Conservation (phyloP, 345 rosid genomes). For the Acer saccharum region DNA sequence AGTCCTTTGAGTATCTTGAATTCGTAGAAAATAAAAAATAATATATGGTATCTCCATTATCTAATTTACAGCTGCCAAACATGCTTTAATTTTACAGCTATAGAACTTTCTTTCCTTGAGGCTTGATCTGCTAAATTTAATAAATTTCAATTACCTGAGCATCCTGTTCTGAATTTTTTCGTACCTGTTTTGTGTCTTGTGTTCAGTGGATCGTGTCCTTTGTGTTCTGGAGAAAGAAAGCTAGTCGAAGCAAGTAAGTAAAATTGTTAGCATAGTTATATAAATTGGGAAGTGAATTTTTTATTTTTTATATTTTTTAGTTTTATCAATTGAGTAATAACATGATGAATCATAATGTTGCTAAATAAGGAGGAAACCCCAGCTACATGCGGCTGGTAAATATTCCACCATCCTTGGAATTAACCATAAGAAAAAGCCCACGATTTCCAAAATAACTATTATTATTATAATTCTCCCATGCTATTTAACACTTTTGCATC, state of each 20-base stretch:
- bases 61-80: background rate
- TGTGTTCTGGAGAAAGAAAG: slow-evolving; percentile 83
- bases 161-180: slow-evolving; percentile 7
- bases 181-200: slow-evolving; percentile 13
- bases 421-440: background rate
- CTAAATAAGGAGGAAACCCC: background rate
- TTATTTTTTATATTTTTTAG: background rate
- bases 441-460: background rate
- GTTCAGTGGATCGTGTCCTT: slow-evolving; percentile 80
- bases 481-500: background rate
- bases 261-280: background rate
- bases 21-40: background rate
- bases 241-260: slow-evolving; percentile 88
- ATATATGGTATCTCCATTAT: background rate
- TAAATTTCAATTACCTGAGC: slow-evolving; percentile 13
- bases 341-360: background rate
- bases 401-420: background rate
- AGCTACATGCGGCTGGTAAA: background rate
- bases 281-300: background rate
- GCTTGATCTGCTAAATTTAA: background rate
- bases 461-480: background rate
- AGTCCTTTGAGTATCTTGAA: background rate
- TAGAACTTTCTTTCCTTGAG: background rate
- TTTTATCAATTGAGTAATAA: background rate
- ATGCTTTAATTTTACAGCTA: background rate